Evolutionary conservation across 2,329 filamentous ascomycete genomes (phyloP).

Genomic region (Penicillium expansum): DNA sequence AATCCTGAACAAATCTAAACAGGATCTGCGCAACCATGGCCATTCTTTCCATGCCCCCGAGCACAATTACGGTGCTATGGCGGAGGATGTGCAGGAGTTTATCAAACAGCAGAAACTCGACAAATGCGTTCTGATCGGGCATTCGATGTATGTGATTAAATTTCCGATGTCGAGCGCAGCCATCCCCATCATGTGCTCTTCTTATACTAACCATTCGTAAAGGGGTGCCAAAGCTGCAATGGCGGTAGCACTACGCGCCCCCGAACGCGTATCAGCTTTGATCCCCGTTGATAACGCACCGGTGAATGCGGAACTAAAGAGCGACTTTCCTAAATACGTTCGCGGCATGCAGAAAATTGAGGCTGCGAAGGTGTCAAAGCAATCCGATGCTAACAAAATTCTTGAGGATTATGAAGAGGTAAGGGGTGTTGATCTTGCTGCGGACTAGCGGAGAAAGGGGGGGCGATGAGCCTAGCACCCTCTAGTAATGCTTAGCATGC

Average conservation of each 20-base stretch:
- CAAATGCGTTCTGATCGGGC: constrained; percentile 76
- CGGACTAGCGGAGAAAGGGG: neutral
- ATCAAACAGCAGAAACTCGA: constrained; percentile 68
- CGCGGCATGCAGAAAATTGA: constrained; percentile 82
- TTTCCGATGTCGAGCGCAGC: neutral
- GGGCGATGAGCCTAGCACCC: neutral
- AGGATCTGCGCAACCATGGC: constrained; percentile 93
- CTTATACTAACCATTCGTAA: constrained; percentile 3
- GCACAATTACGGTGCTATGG: constrained; percentile 81
- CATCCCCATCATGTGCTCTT: neutral
- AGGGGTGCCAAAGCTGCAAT: constrained; percentile 93
- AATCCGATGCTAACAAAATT: constrained; percentile 77
- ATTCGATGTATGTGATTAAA: constrained; percentile 70
- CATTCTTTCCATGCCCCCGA: constrained; percentile 73
- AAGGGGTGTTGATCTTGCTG: constrained; percentile 21
- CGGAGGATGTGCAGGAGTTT: constrained; percentile 77
- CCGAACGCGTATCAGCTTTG: constrained; percentile 65
- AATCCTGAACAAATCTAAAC: neutral
- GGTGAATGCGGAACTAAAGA: constrained; percentile 70
- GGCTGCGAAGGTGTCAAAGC: constrained; percentile 61
- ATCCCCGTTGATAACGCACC: constrained; percentile 91
- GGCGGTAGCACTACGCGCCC: constrained; percentile 72
- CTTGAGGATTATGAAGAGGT: constrained; percentile 71
- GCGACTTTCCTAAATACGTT: constrained; percentile 76
- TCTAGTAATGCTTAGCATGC: neutral